Percentiles rank a stretch among this genome's conserved stretches.
phyloP scores from a whole-genome alignment of 768 basidiomycete species.

The Serendipita vermifera region DNA sequence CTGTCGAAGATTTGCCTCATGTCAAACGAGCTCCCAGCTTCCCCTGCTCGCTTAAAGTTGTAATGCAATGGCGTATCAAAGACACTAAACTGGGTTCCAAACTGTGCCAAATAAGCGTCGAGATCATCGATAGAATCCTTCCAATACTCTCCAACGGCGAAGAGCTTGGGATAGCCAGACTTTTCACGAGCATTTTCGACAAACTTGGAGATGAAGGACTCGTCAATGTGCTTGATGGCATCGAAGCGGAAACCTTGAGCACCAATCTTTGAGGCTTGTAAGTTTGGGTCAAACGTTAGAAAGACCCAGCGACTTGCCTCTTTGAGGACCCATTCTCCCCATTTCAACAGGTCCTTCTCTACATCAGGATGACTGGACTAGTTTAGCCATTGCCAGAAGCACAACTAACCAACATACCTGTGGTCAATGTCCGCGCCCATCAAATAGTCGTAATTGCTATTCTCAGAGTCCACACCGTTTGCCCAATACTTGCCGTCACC shows the following conservation, averaged over 20 bases:
- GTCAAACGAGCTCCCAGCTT: conserved; percentile 24
- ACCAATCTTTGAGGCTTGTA: conserved; percentile 22
- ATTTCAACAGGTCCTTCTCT: conserved; percentile 21
- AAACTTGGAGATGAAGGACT: conserved; percentile 22
- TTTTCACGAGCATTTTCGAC: conserved; percentile 29
- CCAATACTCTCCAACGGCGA: conserved; percentile 38
- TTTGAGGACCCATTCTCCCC: conserved; percentile 26
- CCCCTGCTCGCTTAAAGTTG: conserved; percentile 28
- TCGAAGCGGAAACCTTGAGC: conserved; percentile 32
- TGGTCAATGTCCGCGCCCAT: conserved; percentile 24
- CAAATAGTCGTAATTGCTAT: conserved; percentile 20
- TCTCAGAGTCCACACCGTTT: conserved; percentile 25
- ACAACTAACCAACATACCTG: background rate
- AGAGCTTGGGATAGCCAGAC: conserved; percentile 26
- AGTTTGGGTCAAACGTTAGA: background rate
- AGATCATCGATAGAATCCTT: conserved; percentile 24
- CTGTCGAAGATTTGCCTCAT: conserved; percentile 29
- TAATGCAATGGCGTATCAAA: conserved; percentile 30
- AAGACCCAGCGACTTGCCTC: conserved; percentile 9
- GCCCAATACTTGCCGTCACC: conserved; percentile 29
- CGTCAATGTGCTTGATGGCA: conserved; percentile 32
- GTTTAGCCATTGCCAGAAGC: too few relatives aligned
- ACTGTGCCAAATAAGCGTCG: conserved; percentile 18
- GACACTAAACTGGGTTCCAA: conserved; percentile 28
- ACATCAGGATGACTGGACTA: conserved; percentile 25